phyloP scores from a whole-genome alignment of 2,329 filamentous ascomycete genomes.

The Cercospora berteroae region DNA sequence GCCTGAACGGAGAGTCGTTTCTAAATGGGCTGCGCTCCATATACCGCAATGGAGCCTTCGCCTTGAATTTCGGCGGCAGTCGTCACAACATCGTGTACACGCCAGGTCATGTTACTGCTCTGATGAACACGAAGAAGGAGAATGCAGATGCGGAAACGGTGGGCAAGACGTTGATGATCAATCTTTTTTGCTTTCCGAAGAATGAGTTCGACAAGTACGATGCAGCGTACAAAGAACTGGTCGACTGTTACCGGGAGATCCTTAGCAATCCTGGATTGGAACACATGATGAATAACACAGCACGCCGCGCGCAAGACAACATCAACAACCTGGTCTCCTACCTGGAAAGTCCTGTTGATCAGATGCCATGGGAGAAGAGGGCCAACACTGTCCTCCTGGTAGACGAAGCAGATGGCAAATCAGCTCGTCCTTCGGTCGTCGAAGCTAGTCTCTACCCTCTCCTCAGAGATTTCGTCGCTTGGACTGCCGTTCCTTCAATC shows the following conservation, averaged over 20 bases:
- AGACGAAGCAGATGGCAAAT: constrained; percentile 36
- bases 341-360: constrained; percentile 58
- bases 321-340: constrained; percentile 60
- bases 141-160: constrained; percentile 34
- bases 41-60: constrained; percentile 46
- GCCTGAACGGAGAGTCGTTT: constrained; percentile 47
- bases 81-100: constrained; percentile 53
- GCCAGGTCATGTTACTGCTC: constrained; percentile 46
- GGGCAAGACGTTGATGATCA: constrained; percentile 29
- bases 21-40: constrained; percentile 43
- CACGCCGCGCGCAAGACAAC: constrained; percentile 43
- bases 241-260: constrained; percentile 42
- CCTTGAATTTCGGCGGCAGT: constrained; percentile 50
- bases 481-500: constrained; percentile 50
- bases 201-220: constrained; percentile 40
- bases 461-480: constrained; percentile 57
- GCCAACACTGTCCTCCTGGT: constrained; percentile 42
- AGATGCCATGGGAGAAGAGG: constrained; percentile 61
- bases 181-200: constrained; percentile 45
- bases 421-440: constrained; percentile 46
- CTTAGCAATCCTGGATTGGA: constrained; percentile 50
- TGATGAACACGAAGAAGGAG: constrained; percentile 41
- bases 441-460: constrained; percentile 55
- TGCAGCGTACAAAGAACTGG: constrained; percentile 38
- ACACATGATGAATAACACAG: constrained; percentile 41